A percentile compares a stretch with the other conserved stretches of the same genome.
Conservation (phyloP, 225 moss, liverwort and hornwort species). For the Anthoceros angustus region DNA sequence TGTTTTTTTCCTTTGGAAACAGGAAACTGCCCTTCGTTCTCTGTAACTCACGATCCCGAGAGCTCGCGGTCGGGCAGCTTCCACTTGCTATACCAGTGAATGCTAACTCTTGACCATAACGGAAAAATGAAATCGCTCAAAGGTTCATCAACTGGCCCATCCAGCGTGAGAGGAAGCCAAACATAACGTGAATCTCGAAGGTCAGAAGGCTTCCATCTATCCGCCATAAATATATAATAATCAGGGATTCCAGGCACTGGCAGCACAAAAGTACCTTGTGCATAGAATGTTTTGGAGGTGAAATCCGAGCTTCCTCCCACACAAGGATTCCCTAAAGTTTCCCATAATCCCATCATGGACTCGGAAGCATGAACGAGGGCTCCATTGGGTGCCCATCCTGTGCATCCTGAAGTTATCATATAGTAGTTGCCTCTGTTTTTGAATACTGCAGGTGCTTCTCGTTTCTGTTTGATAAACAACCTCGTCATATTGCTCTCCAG, state of each 20-base stretch:
- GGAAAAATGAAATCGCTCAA: slow-evolving; percentile 47
- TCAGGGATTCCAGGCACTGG: slow-evolving; percentile 70
- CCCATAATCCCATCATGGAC: slow-evolving; percentile 87
- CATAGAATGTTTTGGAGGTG: slow-evolving; percentile 74
- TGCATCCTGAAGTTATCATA: slow-evolving; percentile 92
- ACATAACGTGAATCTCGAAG: slow-evolving; percentile 80
- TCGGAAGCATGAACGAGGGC: slow-evolving; percentile 83
- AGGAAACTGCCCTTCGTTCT: too few relatives aligned
- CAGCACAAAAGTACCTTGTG: slow-evolving; percentile 83
- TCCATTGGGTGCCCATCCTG: slow-evolving; percentile 70
- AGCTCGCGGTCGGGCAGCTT: too few relatives aligned
- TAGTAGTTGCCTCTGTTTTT: slow-evolving; percentile 74
- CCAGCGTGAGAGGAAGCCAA: slow-evolving; percentile 75
- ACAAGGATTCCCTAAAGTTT: slow-evolving; percentile 74
- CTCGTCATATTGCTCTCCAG: too few relatives aligned
- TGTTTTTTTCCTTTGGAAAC: too few relatives aligned
- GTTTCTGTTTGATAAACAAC: slow-evolving; percentile 59
- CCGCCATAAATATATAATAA: slow-evolving; percentile 68
- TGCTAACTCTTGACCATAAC: slow-evolving; percentile 50
- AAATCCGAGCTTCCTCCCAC: slow-evolving; percentile 58
- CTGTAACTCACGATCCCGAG: too few relatives aligned
- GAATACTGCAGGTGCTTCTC: slow-evolving; percentile 93
- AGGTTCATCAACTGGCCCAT: slow-evolving; percentile 53
- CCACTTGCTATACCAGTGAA: slow-evolving; percentile 70
- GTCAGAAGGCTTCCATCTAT: slow-evolving; percentile 85